Conservation (phyloP, 192 early-diverging fungal genomes). For the Coemansia sp. region DNA sequence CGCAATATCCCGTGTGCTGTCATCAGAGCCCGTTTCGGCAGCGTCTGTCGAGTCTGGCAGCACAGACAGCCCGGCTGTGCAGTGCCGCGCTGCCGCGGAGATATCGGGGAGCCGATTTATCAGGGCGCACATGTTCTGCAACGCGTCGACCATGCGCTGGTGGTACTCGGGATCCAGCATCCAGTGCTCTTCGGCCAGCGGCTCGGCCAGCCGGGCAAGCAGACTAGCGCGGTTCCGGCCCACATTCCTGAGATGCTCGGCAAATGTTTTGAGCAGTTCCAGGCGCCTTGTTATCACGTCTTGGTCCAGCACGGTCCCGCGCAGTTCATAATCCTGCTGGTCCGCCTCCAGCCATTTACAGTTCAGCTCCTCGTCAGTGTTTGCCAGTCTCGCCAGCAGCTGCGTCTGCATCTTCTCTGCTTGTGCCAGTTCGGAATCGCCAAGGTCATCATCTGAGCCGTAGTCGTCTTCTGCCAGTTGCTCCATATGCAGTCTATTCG, state of each 20-base stretch:
- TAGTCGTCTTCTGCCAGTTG: conserved; percentile 20
- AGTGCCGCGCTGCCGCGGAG: conserved; percentile 22
- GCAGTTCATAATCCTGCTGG: conserved; percentile 19
- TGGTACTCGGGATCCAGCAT: conserved; percentile 30
- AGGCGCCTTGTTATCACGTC: conserved; percentile 11
- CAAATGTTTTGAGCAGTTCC: conserved; percentile 16
- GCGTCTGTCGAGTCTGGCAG: not conserved
- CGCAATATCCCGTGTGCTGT: conserved; percentile 16
- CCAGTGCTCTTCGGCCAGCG: conserved; percentile 45
- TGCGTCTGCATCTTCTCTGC: conserved; percentile 12
- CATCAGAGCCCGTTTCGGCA: not conserved
- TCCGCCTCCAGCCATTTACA: conserved; percentile 15
- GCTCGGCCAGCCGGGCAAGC: conserved; percentile 27
- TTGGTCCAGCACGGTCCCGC: conserved; percentile 29
- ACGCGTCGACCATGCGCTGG: conserved; percentile 32
- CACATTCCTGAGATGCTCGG: conserved; percentile 22
- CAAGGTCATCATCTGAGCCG: conserved; percentile 35
- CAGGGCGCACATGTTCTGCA: conserved; percentile 24
- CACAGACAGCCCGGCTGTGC: not conserved
- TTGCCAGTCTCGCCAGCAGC: conserved; percentile 7
- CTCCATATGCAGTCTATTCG: conserved; percentile 13
- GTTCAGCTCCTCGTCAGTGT: conserved; percentile 1
- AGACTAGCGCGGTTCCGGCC: conserved; percentile 23
- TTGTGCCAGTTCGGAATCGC: conserved; percentile 20
- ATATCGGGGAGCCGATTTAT: conserved; percentile 28